Evolutionary conservation across 148 eudicot species (phyloP).

Genomic region (Chenopodium suecicum): DNA sequence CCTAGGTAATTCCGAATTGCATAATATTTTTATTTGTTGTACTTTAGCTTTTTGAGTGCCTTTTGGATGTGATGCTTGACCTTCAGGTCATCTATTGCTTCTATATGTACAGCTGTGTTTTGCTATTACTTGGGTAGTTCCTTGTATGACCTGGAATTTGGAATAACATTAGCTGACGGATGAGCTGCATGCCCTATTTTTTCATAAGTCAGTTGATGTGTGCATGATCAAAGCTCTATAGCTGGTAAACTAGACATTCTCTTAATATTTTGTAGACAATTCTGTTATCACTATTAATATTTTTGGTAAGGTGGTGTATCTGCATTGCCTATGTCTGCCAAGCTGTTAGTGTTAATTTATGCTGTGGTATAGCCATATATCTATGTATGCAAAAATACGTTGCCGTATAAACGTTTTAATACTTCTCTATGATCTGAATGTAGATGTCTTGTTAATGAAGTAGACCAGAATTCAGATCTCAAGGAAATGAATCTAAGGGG

Average conservation of each 20-base stretch:
- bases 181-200: not conserved
- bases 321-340: not conserved
- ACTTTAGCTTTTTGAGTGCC: not conserved
- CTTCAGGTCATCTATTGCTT: not conserved
- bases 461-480: conserved; percentile 34
- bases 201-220: not conserved
- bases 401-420: not conserved
- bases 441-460: conserved; percentile 59
- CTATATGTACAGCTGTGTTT: not conserved
- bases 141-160: not conserved
- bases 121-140: not conserved
- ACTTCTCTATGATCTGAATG: conserved; percentile 25
- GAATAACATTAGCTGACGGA: not conserved
- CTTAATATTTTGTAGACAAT: not conserved
- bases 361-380: not conserved
- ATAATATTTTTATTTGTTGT: not conserved
- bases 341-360: not conserved
- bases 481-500: conserved; percentile 24
- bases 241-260: not conserved
- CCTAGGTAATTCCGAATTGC: conserved; percentile 66
- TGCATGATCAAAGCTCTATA: not conserved
- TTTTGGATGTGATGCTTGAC: not conserved
- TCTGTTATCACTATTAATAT: not conserved
- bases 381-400: not conserved
- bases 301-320: not conserved